A percentile compares a stretch with the other conserved stretches of the same genome.
Evolutionary conservation across 306 rosid species (phyloP).

Genomic region (Lagenaria siceraria): DNA sequence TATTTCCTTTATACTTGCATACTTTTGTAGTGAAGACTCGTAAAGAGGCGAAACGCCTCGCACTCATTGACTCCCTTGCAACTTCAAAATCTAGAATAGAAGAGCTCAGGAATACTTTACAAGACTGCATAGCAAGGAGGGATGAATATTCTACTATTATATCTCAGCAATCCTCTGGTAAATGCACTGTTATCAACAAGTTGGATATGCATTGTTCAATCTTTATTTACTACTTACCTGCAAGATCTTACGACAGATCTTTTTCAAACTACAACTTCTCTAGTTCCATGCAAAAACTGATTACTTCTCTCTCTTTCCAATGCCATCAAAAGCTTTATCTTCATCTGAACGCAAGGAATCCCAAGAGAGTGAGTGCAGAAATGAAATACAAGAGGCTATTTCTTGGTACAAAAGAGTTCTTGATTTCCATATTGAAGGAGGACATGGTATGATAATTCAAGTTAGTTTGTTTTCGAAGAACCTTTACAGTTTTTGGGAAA

Average conservation of each 20-base stretch:
- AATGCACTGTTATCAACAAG: not conserved
- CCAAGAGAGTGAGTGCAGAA: conserved; percentile 22
- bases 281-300: not conserved
- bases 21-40: conserved; percentile 55
- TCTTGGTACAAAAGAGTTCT: conserved; percentile 80
- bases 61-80: conserved; percentile 45
- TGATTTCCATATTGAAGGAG: conserved; percentile 72
- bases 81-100: conserved; percentile 44
- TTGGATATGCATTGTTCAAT: not conserved
- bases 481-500: not conserved
- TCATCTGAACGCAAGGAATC: conserved; percentile 35
- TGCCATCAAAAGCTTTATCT: conserved; percentile 27
- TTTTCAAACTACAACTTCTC: not conserved
- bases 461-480: not conserved
- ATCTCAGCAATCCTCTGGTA: conserved; percentile 48
- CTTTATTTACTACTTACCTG: not conserved
- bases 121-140: conserved; percentile 33
- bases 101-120: conserved; percentile 29
- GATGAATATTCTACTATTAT: conserved; percentile 32
- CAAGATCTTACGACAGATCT: not conserved
- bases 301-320: not conserved
- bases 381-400: conserved; percentile 47
- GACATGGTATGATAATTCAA: conserved; percentile 43
- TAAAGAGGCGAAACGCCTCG: conserved; percentile 67
- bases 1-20: not conserved